Percentiles rank a stretch among this genome's conserved stretches.
Conservation (phyloP, 148 eudicot genomes). For the Chenopodium suecicum region DNA sequence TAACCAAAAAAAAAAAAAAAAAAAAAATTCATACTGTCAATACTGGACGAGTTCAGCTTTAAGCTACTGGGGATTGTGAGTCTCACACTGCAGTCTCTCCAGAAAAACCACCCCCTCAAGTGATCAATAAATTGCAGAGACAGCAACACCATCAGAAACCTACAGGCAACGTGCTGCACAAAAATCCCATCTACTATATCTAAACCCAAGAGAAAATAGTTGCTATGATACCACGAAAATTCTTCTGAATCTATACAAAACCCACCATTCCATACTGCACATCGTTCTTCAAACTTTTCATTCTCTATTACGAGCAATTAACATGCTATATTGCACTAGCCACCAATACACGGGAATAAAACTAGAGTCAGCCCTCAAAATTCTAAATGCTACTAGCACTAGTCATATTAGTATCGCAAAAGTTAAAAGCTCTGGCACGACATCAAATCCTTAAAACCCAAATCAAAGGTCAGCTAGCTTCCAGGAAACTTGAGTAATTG, state of each 20-base stretch:
- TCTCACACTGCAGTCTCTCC: background rate
- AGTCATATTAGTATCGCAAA: background rate
- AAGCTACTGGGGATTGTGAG: background rate
- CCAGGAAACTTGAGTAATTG: background rate
- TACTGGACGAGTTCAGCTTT: background rate
- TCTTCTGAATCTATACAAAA: background rate
- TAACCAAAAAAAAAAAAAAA: too few species aligned
- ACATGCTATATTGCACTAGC: background rate
- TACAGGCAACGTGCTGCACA: background rate
- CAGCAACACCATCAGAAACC: background rate
- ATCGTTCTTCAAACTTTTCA: background rate
- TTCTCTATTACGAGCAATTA: background rate
- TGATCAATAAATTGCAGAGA: background rate
- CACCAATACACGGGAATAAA: background rate
- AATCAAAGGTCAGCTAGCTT: too few species aligned
- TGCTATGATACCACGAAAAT: background rate
- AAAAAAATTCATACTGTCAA: too few species aligned
- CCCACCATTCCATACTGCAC: background rate
- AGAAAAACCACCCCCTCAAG: background rate
- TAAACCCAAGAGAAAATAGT: background rate
- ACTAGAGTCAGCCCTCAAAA: background rate
- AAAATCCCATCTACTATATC: background rate
- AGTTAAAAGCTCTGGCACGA: background rate
- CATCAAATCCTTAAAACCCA: background rate
- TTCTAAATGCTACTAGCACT: background rate